Base-by-base conservation (phyloP, 140 eudicot genomes). In the Cichorium intybus region DNA sequence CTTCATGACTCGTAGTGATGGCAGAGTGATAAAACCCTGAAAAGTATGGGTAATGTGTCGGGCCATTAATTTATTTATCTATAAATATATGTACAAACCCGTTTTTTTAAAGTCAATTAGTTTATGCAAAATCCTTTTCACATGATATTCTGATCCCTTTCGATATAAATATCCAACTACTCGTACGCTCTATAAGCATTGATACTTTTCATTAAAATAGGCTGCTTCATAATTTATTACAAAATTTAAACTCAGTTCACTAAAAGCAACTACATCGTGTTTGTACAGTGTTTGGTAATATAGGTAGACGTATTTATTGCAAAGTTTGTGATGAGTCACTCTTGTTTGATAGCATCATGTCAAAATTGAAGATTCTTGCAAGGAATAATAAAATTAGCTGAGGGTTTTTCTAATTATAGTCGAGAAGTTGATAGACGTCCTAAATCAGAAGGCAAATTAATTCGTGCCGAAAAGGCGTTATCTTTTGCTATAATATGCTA, bases 21-120 rank as follows among this genome's bases (percentile, higher is more conserved):
- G 87, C 87, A 14, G 86, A 77, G 35, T 86, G 95, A 80, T 83
- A 83, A 72, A 80, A 83, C 22, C 95, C 95, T 86, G 73, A 31
- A 71, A 49, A 24, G 45, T 24, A 39, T 26, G 21, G 33, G 29
- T 4, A 57, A 16, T 12, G 24, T 28, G 7, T 43, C 0, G 5
- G 3, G 12, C 8, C 53, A 60, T 2, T 7, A 6, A 60, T 10
- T 12, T 33, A 60, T 60, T 2, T 16, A 47, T n/a, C n/a, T 47
- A 47, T 37, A 37, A 7, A 6, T 37, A 39, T n/a, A 39, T 39
- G n/a, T 16, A 15, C 15, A 15, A 14, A 15, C 14, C 14, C 49
- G 1, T 43, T 43, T 3, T 3, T 3, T 14, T 43, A 14, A 2
- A 15, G 18, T 12, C 49, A 43, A 43, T 43, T 43, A 43, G 49